Evolutionary conservation across 257 asterid genomes (phyloP).

Genomic region (Solanum gandarillasii): DNA sequence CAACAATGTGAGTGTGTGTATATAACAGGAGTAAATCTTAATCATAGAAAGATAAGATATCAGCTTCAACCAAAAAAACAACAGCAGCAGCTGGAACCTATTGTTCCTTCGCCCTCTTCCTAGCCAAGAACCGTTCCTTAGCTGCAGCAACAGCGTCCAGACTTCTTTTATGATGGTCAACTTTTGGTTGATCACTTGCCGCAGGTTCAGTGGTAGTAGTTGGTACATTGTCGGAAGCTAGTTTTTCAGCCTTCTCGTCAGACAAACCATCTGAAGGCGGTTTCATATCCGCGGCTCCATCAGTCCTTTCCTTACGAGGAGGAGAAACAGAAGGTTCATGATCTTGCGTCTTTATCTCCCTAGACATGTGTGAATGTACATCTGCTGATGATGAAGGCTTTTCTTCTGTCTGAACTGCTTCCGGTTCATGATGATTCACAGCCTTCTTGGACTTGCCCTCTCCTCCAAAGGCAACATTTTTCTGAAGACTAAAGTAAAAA

Average conservation of each 20-base stretch:
- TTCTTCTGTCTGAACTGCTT: slow-evolving; percentile 16
- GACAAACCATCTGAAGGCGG: slow-evolving; percentile 26
- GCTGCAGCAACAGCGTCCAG: slow-evolving; percentile 49
- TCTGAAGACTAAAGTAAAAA: slow-evolving; percentile 65
- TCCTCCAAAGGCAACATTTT: slow-evolving; percentile 78
- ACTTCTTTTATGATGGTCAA: slow-evolving; percentile 39
- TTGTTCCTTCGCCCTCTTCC: slow-evolving; percentile 59
- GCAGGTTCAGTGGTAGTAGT: not conserved
- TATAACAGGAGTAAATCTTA: not conserved
- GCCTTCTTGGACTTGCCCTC: slow-evolving; percentile 33
- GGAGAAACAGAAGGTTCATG: slow-evolving; percentile 18
- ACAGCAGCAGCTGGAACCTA: not conserved
- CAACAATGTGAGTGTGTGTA: not conserved
- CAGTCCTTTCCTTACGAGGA: slow-evolving; percentile 28
- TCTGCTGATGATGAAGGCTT: slow-evolving; percentile 18
- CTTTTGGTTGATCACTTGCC: slow-evolving; percentile 24
- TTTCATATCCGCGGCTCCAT: slow-evolving; percentile 2
- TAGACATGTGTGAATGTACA: slow-evolving; percentile 20
- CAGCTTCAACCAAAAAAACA: not conserved
- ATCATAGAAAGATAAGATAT: not conserved
- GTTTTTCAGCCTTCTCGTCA: slow-evolving; percentile 18
- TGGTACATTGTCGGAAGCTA: not conserved
- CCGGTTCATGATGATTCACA: slow-evolving; percentile 28
- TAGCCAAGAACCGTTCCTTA: slow-evolving; percentile 59
- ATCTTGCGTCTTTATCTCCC: slow-evolving; percentile 14